Evolutionary conservation across 768 basidiomycete genomes (phyloP).

Genomic region (Coprinopsis marcescibilis): DNA sequence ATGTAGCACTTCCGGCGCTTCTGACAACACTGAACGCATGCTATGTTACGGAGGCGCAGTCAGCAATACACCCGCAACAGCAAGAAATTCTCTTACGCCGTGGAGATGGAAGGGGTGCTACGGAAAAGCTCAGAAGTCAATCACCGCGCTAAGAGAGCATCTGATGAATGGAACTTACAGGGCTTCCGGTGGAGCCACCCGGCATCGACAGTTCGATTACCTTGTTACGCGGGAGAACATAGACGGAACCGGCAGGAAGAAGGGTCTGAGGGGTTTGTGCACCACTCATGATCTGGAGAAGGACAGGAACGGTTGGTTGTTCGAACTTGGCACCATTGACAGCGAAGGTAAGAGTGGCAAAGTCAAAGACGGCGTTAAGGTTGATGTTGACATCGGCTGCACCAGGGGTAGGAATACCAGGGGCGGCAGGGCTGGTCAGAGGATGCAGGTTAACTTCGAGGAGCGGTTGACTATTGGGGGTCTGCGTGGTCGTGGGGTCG

Average conservation of each 20-base stretch:
- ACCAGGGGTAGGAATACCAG: conserved; percentile 32
- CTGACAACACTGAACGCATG: conserved; percentile 35
- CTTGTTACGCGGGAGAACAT: conserved; percentile 34
- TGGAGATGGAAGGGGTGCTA: conserved; percentile 36
- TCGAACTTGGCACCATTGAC: conserved; percentile 31
- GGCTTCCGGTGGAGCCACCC: conserved; percentile 28
- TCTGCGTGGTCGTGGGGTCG: conserved; percentile 34
- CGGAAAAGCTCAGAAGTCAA: not conserved
- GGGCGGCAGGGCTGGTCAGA: conserved; percentile 22
- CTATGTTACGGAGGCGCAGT: conserved; percentile 15
- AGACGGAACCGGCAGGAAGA: conserved; percentile 35
- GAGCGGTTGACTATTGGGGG: conserved; percentile 21
- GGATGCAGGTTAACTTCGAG: conserved; percentile 33
- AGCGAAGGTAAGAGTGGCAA: conserved; percentile 16
- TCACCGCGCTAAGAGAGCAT: not conserved
- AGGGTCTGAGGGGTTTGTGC: conserved; percentile 27
- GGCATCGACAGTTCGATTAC: conserved; percentile 45
- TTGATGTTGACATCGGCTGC: conserved; percentile 35
- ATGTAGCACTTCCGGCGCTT: conserved; percentile 25
- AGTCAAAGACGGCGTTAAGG: conserved; percentile 25
- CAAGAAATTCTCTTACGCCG: conserved; percentile 22
- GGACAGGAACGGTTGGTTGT: conserved; percentile 32
- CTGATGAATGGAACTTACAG: conserved; percentile 20
- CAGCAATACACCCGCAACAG: not conserved
- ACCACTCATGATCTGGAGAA: conserved; percentile 27